Base-by-base conservation (phyloP, 257 asterid genomes). In the Rubia yunnanensis region DNA sequence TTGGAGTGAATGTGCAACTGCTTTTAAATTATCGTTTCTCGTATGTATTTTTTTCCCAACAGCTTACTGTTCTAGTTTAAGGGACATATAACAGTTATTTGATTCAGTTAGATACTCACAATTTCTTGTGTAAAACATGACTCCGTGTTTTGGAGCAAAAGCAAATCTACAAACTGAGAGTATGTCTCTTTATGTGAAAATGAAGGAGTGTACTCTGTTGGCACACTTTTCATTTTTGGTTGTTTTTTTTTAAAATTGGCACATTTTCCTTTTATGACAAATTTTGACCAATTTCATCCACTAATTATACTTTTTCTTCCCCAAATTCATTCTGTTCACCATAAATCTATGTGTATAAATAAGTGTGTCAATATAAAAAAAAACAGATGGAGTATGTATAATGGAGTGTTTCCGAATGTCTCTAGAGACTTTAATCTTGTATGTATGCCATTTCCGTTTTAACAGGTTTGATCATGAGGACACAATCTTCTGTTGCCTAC, bases 401-500 rank as follows among this genome's bases (percentile, higher is more conserved):
- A 38, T 38, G 46, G 46, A 38, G 46, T 38, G 46, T 38, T 38
- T 38, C 17, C 10, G n/a, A n/a, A n/a, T 11, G 10, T 38, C 17
- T 38, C 13, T 38, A 38, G 15, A 38, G 10, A 10, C 13, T 38
- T 44, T 44, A 3, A 44, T 44, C n/a, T 44, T 44, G 20, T 44
- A 44, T 44, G 14, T 44, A 14, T 44, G 48, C 0, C 15, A 39
- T 4, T 62, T 41, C 35, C 26, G 53, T 60, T 64, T 30, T 65
- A 73, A 61, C 74, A 68, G 66, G 54, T 77, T 71, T 68, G 15
- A 71, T 59, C 53, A 70, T 79, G 75, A 79, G 77, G 28, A 77
- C 68, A 82, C 67, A 18, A 30, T 69, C 77, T 56, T 63, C 78
- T 68, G 65, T 72, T 63, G 63, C 63, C 44, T 73, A 48, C 13